Conservation (phyloP, 164 flowering plant genomes). For the Echeveria elegans region DNA sequence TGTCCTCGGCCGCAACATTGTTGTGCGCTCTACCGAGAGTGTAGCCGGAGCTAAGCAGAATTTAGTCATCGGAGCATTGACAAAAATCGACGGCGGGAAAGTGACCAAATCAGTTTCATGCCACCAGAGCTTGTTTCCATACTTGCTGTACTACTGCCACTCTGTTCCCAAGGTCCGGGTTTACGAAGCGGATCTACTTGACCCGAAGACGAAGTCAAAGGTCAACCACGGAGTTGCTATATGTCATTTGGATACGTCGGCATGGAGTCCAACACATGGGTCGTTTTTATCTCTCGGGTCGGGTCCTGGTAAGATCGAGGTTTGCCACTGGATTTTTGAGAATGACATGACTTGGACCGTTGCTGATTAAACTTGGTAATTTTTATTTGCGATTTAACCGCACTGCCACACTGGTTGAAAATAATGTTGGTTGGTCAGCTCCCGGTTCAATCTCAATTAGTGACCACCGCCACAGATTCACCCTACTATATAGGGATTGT, state of each 20-base stretch:
- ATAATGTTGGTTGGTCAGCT: conserved; percentile 1
- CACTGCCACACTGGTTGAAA: background rate
- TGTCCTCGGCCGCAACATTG: conserved; percentile 45
- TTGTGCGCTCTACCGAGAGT: conserved; percentile 38
- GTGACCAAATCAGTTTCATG: conserved; percentile 59
- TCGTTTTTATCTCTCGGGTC: conserved; percentile 58
- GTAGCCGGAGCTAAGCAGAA: conserved; percentile 37
- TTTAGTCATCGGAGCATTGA: conserved; percentile 41
- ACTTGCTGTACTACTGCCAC: conserved; percentile 65
- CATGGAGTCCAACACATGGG: conserved; percentile 59
- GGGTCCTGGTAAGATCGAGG: conserved; percentile 62
- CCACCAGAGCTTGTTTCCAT: conserved; percentile 67
- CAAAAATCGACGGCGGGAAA: conserved; percentile 52
- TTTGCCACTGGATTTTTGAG: conserved; percentile 76
- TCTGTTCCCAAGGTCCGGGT: conserved; percentile 71
- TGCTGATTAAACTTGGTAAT: conserved; percentile 28
- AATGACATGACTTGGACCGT: conserved; percentile 59
- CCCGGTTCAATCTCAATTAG: background rate
- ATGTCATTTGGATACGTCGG: conserved; percentile 62
- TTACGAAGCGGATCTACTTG: conserved; percentile 53
- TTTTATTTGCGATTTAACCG: no score
- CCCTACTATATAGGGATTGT: background rate
- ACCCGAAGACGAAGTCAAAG: conserved; percentile 34
- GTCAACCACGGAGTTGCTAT: conserved; percentile 67
- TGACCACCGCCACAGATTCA: background rate